Evolutionary conservation across 164 flowering plant species (phyloP).

Genomic region (Liriodendron chinense): DNA sequence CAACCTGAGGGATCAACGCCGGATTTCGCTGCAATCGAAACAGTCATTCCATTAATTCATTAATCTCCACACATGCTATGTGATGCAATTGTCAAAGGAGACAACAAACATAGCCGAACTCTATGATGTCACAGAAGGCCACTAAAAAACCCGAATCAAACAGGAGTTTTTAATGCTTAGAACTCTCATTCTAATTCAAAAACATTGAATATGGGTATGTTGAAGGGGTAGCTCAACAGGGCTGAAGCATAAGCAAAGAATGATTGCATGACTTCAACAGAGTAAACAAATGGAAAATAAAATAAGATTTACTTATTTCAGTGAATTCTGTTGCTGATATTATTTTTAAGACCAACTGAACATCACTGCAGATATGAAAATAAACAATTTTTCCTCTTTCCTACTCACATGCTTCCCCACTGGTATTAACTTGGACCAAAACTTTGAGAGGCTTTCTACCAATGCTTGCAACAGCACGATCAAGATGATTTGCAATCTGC

Average conservation of each 20-base stretch:
- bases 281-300: no score
- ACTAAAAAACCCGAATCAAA: not conserved
- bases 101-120: not conserved
- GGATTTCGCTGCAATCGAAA: slow-evolving; percentile 64
- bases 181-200: not conserved
- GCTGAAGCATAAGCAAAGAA: not conserved
- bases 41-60: not conserved
- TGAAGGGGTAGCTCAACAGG: not conserved
- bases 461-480: slow-evolving; percentile 57
- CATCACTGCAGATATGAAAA: slow-evolving; percentile 7
- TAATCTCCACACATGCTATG: not conserved
- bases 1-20: slow-evolving; percentile 80
- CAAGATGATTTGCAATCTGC: slow-evolving; percentile 82
- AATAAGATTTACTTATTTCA: no score
- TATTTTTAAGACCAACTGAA: slow-evolving; percentile 3
- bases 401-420: slow-evolving; percentile 91
- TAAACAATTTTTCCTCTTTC: not conserved
- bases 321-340: not conserved
- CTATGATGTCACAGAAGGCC: not conserved
- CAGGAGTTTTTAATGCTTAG: not conserved
- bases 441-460: slow-evolving; percentile 87
- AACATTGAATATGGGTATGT: not conserved
- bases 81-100: not conserved
- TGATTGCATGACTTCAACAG: no score
- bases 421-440: slow-evolving; percentile 90